Base-by-base conservation (phyloP, 2,329 filamentous ascomycete species). In the Cladosporium austrohemisphaericum region DNA sequence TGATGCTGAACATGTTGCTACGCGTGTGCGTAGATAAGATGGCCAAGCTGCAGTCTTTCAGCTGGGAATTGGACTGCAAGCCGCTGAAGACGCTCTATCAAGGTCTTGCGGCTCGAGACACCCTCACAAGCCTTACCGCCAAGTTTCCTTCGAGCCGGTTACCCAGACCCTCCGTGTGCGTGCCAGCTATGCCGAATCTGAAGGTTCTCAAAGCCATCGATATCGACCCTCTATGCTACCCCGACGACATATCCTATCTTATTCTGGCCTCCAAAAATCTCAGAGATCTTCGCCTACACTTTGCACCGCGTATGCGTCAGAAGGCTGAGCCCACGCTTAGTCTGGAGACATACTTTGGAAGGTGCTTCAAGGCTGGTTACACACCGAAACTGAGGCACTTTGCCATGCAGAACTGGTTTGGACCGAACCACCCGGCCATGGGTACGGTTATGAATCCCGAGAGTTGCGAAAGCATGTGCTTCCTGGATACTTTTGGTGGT, bases 211-310 rank as follows among this genome's bases (percentile, higher is more conserved):
- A 76, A 45, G 70, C 80, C 22, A 76, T 76, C 52, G 74, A 83
- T 54, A 80, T 83, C 45, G 81, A 84, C 49, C 81, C 81, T 1
- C 69, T 84, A 8, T 84, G 80, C 65, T 81, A 82, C 57, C 79
- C 79, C 0, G 81, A 84, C 62, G 80, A 83, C 56, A 74, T 84
- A 7, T 79, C 78, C 11, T 67, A 76, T 18, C 64, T 84, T 11
- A 64, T 84, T 5, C 63, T 72, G 11, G 68, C 74, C n/a, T 76
- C 77, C 4, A 74, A 71, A 53, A 77, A 77, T 45, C 65, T 84
- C 3, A 68, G 73, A 32, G 76, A 78, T 25, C 63, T 84, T 6
- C 76, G 70, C 47, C 53, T 84, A 52, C 79, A 84, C 57, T 84
- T 79, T 73, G 80, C 73, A 22, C 78, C 80, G 3, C 76, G 81